Percentiles rank a stretch among this genome's conserved stretches.
These are phyloP conservation scores for Verbascum thapsus DNA, from an alignment of 257 asterid genomes.

Conservation along the genomic window DNA sequence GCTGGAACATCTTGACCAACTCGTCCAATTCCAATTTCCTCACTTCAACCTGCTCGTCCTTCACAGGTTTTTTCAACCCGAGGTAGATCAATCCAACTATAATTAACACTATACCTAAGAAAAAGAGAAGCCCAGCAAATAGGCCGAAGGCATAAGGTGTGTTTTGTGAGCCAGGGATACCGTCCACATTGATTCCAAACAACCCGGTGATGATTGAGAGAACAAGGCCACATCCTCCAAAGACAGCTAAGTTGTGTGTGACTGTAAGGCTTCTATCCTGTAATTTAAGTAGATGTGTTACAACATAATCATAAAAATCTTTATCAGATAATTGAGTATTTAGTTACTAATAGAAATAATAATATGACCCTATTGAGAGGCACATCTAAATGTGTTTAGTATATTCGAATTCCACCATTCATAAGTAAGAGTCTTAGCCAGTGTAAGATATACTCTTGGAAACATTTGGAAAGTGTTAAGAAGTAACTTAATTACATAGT, in stretches of 20 bases:
- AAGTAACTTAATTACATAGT: not conserved
- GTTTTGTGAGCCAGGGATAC: slow-evolving; percentile 76
- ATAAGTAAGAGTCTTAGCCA: not conserved
- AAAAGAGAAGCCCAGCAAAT: slow-evolving; percentile 65
- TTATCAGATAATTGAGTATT: not conserved
- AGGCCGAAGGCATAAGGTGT: slow-evolving; percentile 89
- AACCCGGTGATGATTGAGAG: slow-evolving; percentile 86
- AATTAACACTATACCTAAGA: slow-evolving; percentile 61
- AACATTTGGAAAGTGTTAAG: not conserved
- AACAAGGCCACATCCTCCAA: slow-evolving; percentile 94
- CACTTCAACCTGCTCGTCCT: slow-evolving; percentile 74
- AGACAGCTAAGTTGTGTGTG: slow-evolving; percentile 87
- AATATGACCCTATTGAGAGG: no score
- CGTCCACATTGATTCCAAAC: slow-evolving; percentile 95
- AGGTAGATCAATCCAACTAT: slow-evolving; percentile 75
- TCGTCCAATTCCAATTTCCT: slow-evolving; percentile 80
- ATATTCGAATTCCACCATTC: no score
- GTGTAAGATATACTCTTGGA: slow-evolving; percentile 4
- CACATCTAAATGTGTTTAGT: no score
- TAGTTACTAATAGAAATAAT: no score
- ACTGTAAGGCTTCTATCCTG: slow-evolving; percentile 95
- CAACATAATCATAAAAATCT: not conserved
- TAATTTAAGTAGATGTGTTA: slow-evolving; percentile 3
- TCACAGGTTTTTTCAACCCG: slow-evolving; percentile 72
- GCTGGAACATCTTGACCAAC: slow-evolving; percentile 84